Evolutionary conservation across 2,329 filamentous ascomycete genomes (phyloP), one percentile per base, ranked within the genome.

Genomic region (Aureobasidium pullulans): DNA sequence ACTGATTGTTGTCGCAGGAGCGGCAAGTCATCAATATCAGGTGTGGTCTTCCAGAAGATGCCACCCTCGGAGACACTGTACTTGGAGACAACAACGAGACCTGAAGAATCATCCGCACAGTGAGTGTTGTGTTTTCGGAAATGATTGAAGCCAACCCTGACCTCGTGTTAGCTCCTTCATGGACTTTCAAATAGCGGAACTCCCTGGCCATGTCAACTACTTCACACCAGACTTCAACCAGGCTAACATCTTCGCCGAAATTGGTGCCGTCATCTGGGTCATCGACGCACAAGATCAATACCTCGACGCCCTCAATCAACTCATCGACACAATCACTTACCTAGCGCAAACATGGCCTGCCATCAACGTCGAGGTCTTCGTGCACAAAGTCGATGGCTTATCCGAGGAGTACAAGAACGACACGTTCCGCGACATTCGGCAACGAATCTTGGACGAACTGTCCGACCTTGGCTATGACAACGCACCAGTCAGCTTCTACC

Each of bases 251-350:
- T 99, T 99, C 73, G 89, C 90, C 65, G 91, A 93, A 69, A 90
- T 96, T 15, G 94, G 94, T 19, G 92, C 94, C 13, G 79, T 99
- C 13, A 96, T 99, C 63, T 99, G 94, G 93, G 93, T 99, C 62
- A 96, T 99, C 61, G 94, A 99, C 71, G 93, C 94, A 0, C 94
- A 99, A 74, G 94, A 99, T 70, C 94, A 99, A 72, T 99, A 97
- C 70, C 84, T 96, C 59, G 91, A 96, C 72, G 89, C 92, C 16
- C 89, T 99, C 49, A 84, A 85, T 57, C 86, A 90, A 8, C 83
- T 99, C 31, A 96, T 96, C 73, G 81, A 85, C 58, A 96, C 92
- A 7, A 96, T 97, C 63, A 79, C 96, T 60, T 89, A 90, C 64
- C 84, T 99, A 1, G 90, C 96, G 70, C 85, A 90, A 65, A 85